phyloP scores from a whole-genome alignment of 179 eudicot genomes.

The Beta macrorhiza region DNA sequence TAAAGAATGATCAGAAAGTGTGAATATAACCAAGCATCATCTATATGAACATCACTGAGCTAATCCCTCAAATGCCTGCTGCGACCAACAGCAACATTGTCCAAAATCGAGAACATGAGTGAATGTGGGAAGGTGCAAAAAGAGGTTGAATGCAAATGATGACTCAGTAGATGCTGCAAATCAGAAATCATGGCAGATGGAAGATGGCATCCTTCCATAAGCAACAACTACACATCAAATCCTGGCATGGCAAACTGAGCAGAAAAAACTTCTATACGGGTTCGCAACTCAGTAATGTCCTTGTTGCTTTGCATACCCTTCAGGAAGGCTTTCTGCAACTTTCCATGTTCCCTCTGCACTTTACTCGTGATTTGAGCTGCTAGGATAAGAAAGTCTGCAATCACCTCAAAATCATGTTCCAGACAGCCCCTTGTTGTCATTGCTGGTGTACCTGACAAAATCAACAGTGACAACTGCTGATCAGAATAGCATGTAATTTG shows the following conservation, averaged over 20 bases:
- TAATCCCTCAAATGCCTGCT: background rate
- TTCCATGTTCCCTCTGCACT: constrained; percentile 74
- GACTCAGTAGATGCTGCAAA: background rate
- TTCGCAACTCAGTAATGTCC: constrained; percentile 61
- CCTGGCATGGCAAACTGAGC: constrained; percentile 58
- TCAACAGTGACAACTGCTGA: background rate
- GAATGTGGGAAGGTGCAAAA: background rate
- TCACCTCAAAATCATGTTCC: constrained; percentile 69
- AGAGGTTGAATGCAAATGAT: constrained; percentile 16
- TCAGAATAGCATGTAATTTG: background rate
- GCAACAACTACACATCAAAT: constrained; percentile 36
- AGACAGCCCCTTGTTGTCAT: constrained; percentile 82
- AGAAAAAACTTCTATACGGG: constrained; percentile 42
- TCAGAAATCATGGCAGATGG: background rate
- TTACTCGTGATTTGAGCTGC: constrained; percentile 62
- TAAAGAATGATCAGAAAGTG: background rate
- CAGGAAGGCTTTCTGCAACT: constrained; percentile 48
- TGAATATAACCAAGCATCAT: background rate
- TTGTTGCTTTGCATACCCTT: constrained; percentile 69
- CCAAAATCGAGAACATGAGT: background rate
- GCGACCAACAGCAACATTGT: background rate
- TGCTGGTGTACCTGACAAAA: constrained; percentile 73
- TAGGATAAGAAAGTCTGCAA: constrained; percentile 69
- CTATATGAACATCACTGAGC: background rate
- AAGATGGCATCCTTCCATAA: constrained; percentile 6